Conservation (phyloP, 2,329 filamentous ascomycete species). For the Apiospora sp. region DNA sequence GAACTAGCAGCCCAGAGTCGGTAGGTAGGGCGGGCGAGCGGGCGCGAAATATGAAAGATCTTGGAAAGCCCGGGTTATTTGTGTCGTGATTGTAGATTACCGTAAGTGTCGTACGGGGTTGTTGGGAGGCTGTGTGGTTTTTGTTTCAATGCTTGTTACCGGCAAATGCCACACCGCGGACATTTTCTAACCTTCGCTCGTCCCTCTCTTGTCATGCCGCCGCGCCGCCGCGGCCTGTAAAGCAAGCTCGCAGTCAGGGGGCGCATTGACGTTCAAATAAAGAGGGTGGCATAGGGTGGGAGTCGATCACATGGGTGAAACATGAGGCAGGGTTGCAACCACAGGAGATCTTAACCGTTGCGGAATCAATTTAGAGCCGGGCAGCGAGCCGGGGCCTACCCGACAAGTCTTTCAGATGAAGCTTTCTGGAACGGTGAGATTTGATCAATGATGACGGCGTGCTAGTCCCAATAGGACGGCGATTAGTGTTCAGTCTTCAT, state of each 20-base stretch:
- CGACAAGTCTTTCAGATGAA: conserved; percentile 1
- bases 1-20: not conserved
- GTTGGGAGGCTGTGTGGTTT: not conserved
- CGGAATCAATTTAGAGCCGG: conserved; percentile 13
- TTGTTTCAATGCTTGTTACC: too few relatives aligned
- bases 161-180: not conserved
- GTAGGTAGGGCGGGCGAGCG: not conserved
- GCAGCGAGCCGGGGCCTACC: not conserved
- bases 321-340: conserved; percentile 18
- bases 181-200: not conserved
- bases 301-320: conserved; percentile 19
- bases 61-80: not conserved
- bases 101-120: not conserved
- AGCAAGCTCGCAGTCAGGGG: not conserved
- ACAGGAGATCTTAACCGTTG: conserved; percentile 18
- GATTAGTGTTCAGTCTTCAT: not conserved
- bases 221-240: not conserved
- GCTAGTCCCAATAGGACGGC: not conserved
- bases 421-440: conserved; percentile 17
- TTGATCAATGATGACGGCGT: not conserved
- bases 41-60: not conserved
- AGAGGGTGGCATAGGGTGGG: conserved; percentile 11
- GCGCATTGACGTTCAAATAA: conserved; percentile 20
- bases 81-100: not conserved
- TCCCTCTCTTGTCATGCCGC: not conserved